These are phyloP conservation scores for Aspergillus kassunensis DNA, from an alignment of 495 filamentous ascomycete species.

Conservation along the genomic window DNA sequence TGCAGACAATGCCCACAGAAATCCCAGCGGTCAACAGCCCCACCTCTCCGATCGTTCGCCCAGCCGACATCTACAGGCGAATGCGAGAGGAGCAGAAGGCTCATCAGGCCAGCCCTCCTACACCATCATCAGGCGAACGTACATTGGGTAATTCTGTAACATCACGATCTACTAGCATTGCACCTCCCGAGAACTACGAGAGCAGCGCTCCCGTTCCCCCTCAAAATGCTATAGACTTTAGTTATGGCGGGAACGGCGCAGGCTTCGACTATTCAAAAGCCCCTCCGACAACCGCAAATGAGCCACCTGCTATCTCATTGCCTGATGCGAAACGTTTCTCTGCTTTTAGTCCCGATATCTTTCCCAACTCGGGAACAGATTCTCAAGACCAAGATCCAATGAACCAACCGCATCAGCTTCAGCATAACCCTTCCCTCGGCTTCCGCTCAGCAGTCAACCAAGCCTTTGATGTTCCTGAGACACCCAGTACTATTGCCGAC, in stretches of 20 bases:
- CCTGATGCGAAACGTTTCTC: conserved; percentile 65
- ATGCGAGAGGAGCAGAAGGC: conserved; percentile 62
- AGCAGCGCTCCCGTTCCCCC: not conserved
- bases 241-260: not conserved
- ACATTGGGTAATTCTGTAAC: not conserved
- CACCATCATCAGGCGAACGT: not conserved
- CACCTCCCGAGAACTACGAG: not conserved
- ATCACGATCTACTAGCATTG: not conserved
- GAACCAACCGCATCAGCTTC: conserved; percentile 27
- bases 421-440: conserved; percentile 56
- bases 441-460: conserved; percentile 67
- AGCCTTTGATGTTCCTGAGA: conserved; percentile 64
- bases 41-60: conserved; percentile 58
- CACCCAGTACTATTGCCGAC: conserved; percentile 48
- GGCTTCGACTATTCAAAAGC: not conserved
- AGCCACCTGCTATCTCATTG: conserved; percentile 31
- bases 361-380: conserved; percentile 11
- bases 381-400: conserved; percentile 17
- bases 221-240: not conserved
- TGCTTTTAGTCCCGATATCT: conserved; percentile 53
- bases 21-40: conserved; percentile 18
- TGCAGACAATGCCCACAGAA: conserved; percentile 31
- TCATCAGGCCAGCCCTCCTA: conserved; percentile 42
- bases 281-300: conserved; percentile 11
- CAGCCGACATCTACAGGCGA: conserved; percentile 75